Evolutionary conservation across 495 filamentous ascomycete genomes (phyloP), one percentile per base, ranked within the genome.

Genomic region (Tetracladium setigerum): DNA sequence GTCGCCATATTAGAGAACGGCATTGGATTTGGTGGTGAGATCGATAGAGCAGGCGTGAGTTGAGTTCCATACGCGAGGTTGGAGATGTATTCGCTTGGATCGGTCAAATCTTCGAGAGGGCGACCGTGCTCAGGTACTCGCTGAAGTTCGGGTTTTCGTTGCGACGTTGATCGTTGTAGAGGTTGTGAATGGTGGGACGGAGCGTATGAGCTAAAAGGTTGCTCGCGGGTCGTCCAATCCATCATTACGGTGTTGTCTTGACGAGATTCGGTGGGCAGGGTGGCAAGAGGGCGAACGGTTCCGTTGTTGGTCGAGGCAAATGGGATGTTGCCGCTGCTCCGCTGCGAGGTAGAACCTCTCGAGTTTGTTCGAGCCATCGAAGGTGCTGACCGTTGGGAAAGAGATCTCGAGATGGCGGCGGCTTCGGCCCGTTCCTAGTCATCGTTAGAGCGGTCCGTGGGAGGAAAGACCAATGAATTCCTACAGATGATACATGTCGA

Each of bases 121-220:
- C 22, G 22, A 27, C 22, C 7, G 22, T 27, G 22, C 22, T 60
- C 57, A n/a, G 36, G 47, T 12, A 57, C 54, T 38, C 55, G 58
- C 16, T 52, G 44, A 5, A 61, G 58, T 38, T 48, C 51, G 41
- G 59, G 53, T 54, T 57, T 57, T 47, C 56, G 56, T 58, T 69
- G 66, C 38, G 55, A 61, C 49, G 52, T 47, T 38, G 65, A 65
- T 43, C 48, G 59, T 36, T 62, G 61, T 32, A 62, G 48, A 27
- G 59, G 52, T 30, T 52, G 55, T 49, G 63, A 31, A 33, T 66
- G 61, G 42, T 53, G 59, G 4, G 52, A 45, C 15, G 49, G 37
- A 16, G 47, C 50, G 24, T 60, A 56, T 12, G 46, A 30, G 40
- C 39, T 54, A 14, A 52, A 34, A 1, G 57, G 50, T 22, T 52